phyloP scores from a whole-genome alignment of 257 asterid species.

The Solanum arcanum region DNA sequence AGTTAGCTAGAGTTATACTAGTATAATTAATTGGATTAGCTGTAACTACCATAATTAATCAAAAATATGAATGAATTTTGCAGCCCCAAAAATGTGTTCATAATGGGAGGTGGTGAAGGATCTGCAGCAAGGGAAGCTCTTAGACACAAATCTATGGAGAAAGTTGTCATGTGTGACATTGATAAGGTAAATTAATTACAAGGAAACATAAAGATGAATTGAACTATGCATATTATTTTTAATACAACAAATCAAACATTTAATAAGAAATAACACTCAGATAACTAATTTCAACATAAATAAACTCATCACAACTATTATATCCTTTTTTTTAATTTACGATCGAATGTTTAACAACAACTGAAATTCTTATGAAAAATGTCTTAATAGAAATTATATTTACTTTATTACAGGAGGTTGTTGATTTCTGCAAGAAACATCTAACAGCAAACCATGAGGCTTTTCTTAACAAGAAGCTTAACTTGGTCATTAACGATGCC shows the following conservation, averaged over 20 bases:
- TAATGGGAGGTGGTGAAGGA: constrained; percentile 99
- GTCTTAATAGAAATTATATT: neutral
- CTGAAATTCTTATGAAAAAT: neutral
- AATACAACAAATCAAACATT: neutral
- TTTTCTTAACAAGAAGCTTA: constrained; percentile 58
- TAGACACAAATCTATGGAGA: constrained; percentile 62
- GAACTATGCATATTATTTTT: neutral
- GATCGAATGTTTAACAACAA: neutral
- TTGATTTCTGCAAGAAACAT: constrained; percentile 72
- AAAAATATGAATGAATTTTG: neutral
- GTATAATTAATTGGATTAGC: neutral
- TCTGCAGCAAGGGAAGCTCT: constrained; percentile 96
- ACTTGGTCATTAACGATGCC: constrained; percentile 82
- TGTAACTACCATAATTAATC: neutral
- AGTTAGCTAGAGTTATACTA: neutral
- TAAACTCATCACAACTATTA: too few relatives aligned
- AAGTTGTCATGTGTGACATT: constrained; percentile 94
- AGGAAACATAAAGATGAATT: neutral
- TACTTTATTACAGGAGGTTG: constrained; percentile 60
- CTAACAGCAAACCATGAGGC: constrained; percentile 83
- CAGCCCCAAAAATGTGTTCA: constrained; percentile 72
- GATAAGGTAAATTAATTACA: constrained; percentile 45
- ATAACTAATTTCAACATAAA: too few relatives aligned
- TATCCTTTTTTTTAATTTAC: too few relatives aligned
- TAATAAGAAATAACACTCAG: neutral